These are phyloP conservation scores for Cercospora canescens DNA, from an alignment of 2,329 filamentous ascomycete genomes.

Conservation along the genomic window DNA sequence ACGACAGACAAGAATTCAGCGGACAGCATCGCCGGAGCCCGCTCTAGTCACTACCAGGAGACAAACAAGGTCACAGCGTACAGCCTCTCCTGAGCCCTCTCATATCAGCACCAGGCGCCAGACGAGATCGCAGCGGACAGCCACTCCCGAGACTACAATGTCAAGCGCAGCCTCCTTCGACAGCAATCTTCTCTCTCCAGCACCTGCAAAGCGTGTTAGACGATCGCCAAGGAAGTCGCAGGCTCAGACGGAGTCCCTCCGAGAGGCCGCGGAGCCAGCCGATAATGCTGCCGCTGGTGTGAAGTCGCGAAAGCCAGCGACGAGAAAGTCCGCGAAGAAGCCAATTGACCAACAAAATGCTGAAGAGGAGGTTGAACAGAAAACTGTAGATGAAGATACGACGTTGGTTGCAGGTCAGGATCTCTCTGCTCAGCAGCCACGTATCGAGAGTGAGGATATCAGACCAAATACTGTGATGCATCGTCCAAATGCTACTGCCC, in stretches of 20 bases:
- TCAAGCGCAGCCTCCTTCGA: constrained; percentile 3
- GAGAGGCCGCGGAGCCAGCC: neutral
- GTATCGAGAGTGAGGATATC: neutral
- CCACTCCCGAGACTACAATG: neutral
- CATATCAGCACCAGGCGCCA: neutral
- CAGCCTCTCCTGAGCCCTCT: neutral
- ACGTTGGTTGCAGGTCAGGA: neutral
- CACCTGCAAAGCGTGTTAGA: constrained; percentile 4
- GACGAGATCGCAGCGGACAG: neutral
- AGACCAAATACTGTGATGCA: neutral
- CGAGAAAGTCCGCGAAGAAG: constrained; percentile 1
- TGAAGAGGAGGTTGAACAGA: constrained; percentile 4
- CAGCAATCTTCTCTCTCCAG: constrained; percentile 14
- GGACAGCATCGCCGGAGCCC: neutral
- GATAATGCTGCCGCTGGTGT: neutral
- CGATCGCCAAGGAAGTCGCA: constrained; percentile 18
- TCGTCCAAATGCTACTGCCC: neutral
- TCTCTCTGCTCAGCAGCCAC: neutral
- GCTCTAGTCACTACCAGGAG: neutral
- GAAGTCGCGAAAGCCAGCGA: neutral
- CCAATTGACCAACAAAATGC: neutral
- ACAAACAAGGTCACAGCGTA: neutral
- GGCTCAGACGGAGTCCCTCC: neutral
- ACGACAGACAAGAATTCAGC: constrained; percentile 8
- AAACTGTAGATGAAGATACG: neutral